phyloP scores from a whole-genome alignment of 495 filamentous ascomycete genomes.

The Aspergillus nidulans region DNA sequence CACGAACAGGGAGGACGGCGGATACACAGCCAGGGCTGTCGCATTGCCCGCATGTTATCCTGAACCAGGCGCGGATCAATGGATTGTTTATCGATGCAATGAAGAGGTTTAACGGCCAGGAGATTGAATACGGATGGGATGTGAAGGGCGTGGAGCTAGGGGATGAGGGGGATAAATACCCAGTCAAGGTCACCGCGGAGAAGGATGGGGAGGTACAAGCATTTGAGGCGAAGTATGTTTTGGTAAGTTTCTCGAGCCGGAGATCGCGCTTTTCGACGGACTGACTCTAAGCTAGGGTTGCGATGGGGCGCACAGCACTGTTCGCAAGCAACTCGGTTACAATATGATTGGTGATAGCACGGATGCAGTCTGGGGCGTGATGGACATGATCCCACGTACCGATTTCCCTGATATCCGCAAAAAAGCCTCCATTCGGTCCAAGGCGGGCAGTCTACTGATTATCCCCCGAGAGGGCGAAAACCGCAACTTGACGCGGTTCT shows the following conservation, averaged over 20 bases:
- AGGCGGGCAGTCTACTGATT: slow-evolving; percentile 60
- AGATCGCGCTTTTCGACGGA: neutral
- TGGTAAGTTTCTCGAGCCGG: slow-evolving; percentile 44
- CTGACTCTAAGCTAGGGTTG: slow-evolving; percentile 48
- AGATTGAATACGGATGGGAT: slow-evolving; percentile 58
- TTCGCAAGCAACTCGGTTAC: slow-evolving; percentile 64
- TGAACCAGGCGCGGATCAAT: slow-evolving; percentile 74
- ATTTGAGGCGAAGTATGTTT: slow-evolving; percentile 62
- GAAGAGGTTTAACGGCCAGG: slow-evolving; percentile 37
- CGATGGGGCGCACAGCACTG: slow-evolving; percentile 71
- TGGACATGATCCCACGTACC: slow-evolving; percentile 73
- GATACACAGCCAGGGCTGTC: slow-evolving; percentile 63
- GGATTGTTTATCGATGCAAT: slow-evolving; percentile 53
- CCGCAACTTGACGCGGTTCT: slow-evolving; percentile 63
- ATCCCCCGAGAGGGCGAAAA: slow-evolving; percentile 65
- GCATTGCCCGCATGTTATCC: slow-evolving; percentile 67
- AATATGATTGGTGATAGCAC: slow-evolving; percentile 70
- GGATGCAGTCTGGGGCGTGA: slow-evolving; percentile 76
- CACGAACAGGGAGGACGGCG: slow-evolving; percentile 48
- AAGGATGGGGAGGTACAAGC: slow-evolving; percentile 50
- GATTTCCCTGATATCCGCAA: slow-evolving; percentile 80
- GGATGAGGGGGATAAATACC: slow-evolving; percentile 33
- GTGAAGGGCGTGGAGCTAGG: slow-evolving; percentile 55
- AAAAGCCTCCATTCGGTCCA: slow-evolving; percentile 59
- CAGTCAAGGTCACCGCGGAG: slow-evolving; percentile 41